These are phyloP conservation scores for Agrostemma githago DNA, from an alignment of 148 eudicot species.

Conservation along the genomic window DNA sequence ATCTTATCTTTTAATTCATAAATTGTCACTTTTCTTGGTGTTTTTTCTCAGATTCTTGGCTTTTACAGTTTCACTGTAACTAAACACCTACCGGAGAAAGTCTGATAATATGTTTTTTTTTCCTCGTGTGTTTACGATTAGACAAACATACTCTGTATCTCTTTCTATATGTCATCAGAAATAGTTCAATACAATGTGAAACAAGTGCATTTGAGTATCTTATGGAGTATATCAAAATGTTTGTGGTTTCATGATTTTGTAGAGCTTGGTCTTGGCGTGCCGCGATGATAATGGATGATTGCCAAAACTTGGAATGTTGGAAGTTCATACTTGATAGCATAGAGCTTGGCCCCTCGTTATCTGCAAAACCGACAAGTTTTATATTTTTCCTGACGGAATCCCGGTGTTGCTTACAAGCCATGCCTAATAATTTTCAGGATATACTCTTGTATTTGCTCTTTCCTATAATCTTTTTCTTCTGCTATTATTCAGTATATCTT, in stretches of 20 bases:
- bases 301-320: neutral
- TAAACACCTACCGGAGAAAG: neutral
- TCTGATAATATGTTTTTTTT: no score
- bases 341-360: neutral
- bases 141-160: neutral
- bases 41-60: neutral
- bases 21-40: neutral
- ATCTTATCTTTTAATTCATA: neutral
- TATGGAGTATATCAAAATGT: neutral
- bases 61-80: neutral
- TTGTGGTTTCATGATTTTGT: conserved; percentile 12
- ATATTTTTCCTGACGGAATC: neutral
- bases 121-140: neutral
- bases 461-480: neutral
- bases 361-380: conserved; percentile 8
- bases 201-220: neutral
- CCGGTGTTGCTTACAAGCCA: neutral
- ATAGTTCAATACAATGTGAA: neutral
- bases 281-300: conserved; percentile 38
- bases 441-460: conserved; percentile 2
- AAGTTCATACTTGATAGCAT: neutral
- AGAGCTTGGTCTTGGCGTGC: conserved; percentile 50
- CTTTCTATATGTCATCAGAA: no score
- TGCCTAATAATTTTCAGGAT: conserved; percentile 11
- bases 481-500: neutral